These are phyloP conservation scores for Acacia acuminata DNA, from an alignment of 306 rosid species.

Conservation along the genomic window DNA sequence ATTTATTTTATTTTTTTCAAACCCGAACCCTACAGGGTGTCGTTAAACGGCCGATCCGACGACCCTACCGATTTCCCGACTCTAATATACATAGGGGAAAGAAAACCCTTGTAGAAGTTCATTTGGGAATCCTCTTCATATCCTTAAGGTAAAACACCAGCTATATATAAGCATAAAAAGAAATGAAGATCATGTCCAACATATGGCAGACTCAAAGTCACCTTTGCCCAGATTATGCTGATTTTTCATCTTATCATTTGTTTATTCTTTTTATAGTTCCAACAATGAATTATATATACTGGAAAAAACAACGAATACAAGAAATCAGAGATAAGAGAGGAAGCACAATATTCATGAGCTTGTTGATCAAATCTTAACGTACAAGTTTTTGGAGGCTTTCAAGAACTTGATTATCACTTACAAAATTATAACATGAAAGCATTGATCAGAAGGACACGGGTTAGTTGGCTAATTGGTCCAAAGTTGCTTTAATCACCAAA, in stretches of 20 bases:
- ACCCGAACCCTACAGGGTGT: too few species aligned
- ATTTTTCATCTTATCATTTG: too few species aligned
- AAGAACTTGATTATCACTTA: not conserved
- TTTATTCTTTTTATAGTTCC: too few species aligned
- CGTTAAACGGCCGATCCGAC: too few species aligned
- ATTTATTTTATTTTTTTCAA: too few species aligned
- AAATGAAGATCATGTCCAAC: not conserved
- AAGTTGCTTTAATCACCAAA: slow-evolving; percentile 43
- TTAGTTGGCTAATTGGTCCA: slow-evolving; percentile 42
- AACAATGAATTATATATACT: too few species aligned
- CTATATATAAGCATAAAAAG: not conserved
- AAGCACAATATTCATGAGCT: not conserved
- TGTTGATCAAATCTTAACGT: slow-evolving; percentile 22
- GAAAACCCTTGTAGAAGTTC: not conserved
- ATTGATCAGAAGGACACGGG: slow-evolving; percentile 27
- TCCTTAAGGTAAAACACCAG: not conserved
- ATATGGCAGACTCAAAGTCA: not conserved
- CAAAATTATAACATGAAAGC: not conserved
- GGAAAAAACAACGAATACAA: too few species aligned
- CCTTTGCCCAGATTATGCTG: too few species aligned
- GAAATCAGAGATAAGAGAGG: not conserved
- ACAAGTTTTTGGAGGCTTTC: slow-evolving; percentile 5
- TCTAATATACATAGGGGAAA: not conserved
- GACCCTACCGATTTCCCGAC: too few species aligned
- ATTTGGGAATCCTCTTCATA: not conserved